Percentiles rank a stretch among this genome's conserved stretches.
Conservation (phyloP, 441 rosid genomes). For the Pelargonium fulgidum region DNA sequence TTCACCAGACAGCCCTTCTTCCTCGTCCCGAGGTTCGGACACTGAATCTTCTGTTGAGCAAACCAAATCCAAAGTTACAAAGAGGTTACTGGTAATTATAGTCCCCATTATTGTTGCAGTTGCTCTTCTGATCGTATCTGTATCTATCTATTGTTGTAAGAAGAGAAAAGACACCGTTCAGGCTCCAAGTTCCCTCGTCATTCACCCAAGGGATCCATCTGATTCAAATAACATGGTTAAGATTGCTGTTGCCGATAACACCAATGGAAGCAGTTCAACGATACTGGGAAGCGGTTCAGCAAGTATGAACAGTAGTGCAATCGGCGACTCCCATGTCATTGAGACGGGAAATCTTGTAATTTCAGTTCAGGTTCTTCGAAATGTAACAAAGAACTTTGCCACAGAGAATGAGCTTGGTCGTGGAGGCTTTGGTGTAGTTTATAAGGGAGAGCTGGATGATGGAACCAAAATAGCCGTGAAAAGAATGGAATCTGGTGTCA, state of each 20-base stretch:
- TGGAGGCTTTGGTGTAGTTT: constrained; percentile 84
- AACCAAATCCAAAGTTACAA: constrained; percentile 24
- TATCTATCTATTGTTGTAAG: constrained; percentile 41
- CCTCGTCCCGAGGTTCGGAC: constrained; percentile 20
- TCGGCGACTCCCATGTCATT: constrained; percentile 48
- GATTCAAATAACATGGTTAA: constrained; percentile 39
- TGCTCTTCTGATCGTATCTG: constrained; percentile 35
- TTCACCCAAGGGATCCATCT: constrained; percentile 62
- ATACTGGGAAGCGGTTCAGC: constrained; percentile 31
- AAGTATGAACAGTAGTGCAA: constrained; percentile 32
- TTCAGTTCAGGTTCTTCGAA: constrained; percentile 57
- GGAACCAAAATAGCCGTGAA: constrained; percentile 79
- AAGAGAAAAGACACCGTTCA: constrained; percentile 27
- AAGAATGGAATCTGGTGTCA: constrained; percentile 67
- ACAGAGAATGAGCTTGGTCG: constrained; percentile 50
- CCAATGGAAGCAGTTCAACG: constrained; percentile 45
- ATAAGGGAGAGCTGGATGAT: constrained; percentile 65
- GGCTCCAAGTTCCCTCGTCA: constrained; percentile 47
- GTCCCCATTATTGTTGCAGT: constrained; percentile 42
- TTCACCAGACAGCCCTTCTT: constrained; percentile 19
- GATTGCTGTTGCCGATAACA: constrained; percentile 40
- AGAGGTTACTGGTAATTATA: constrained; percentile 33
- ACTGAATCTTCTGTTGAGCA: constrained; percentile 23
- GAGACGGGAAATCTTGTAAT: constrained; percentile 64
- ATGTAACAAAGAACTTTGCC: constrained; percentile 60